phyloP scores from a whole-genome alignment of 441 rosid genomes.

The Biscutella auriculata region DNA sequence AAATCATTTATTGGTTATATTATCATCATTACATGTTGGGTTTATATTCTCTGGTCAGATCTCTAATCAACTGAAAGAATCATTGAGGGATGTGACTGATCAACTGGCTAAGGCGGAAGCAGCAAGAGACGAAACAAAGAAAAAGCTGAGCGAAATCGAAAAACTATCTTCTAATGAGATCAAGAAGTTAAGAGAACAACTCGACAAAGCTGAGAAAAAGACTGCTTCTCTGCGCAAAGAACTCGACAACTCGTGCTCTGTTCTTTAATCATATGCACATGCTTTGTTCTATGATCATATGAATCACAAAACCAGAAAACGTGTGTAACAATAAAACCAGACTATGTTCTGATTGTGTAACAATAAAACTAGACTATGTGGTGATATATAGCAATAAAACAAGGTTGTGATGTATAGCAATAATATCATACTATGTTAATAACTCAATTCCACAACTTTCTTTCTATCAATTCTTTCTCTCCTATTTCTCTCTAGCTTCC shows the following conservation, averaged over 20 bases:
- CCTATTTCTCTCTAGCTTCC: too few relatives aligned
- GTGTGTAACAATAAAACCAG: neutral
- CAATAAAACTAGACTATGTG: too few relatives aligned
- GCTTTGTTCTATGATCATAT: neutral
- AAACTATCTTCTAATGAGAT: conserved; percentile 21
- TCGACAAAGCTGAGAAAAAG: conserved; percentile 19
- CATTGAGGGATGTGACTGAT: conserved; percentile 10
- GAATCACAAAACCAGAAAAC: neutral
- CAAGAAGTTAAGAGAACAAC: conserved; percentile 18
- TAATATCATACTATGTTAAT: too few relatives aligned
- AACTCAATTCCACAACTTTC: too few relatives aligned
- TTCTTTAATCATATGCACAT: conserved; percentile 2
- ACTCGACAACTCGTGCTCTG: conserved; percentile 2
- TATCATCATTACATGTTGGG: neutral
- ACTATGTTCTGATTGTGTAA: too few relatives aligned
- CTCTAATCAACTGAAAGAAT: conserved; percentile 11
- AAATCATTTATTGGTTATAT: neutral
- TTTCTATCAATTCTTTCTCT: too few relatives aligned
- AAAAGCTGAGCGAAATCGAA: conserved; percentile 10
- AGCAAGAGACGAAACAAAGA: conserved; percentile 9
- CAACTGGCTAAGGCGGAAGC: conserved; percentile 10
- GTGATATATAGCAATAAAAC: too few relatives aligned
- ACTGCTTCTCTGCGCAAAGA: conserved; percentile 1
- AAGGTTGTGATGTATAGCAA: too few relatives aligned
- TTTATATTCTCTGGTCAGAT: conserved; percentile 6